Base-by-base conservation (phyloP, 2,329 filamentous ascomycete genomes). In the Tricladium varicosporioides region DNA sequence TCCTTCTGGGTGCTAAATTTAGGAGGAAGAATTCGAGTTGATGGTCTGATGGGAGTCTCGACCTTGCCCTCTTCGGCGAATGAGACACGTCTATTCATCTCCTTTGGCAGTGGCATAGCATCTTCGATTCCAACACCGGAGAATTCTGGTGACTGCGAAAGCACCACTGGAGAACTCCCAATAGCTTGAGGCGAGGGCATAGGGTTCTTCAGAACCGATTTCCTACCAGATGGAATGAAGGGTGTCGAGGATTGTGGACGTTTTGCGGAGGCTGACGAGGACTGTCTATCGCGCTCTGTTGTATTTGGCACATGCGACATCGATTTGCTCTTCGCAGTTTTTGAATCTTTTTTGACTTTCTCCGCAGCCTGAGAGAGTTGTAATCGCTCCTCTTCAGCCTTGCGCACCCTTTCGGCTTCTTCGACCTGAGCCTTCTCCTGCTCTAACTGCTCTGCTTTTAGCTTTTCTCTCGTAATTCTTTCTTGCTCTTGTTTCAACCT, bases 211-310 rank as follows among this genome's bases (percentile, higher is more conserved):
- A 67, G 44, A 48, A 62, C 56, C 10, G 66, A 65, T 47, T 65
- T 68, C 32, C 62, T 60, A 10, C 63, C 61, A 22, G 31, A 56
- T 14, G 67, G 66, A 32, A 68, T 62, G 43, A 63, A 64, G 1
- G 66, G 55, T 11, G 67, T 69, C 1, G 64, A 61, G 3, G 66
- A 67, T 44, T 62, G 61, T 11, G 53, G 51, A 14, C 54, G 31
- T 40, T 32, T 32, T 5, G n/a, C 13, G 10, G 18, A 31, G 32
- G 58, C 52, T 15, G 62, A 56, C 5, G 55, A 49, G 16, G 56
- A 50, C 33, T 40, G 49, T 14, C 33, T 4, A 13, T 10, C n/a
- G 2, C n/a, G 3, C 36, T 50, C n/a, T 56, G 51, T 15, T 45
- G 33, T 9, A 16, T 58, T 53, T 15, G 52, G 60, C 5, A 48